Evolutionary conservation across 2,329 filamentous ascomycete species (phyloP).

Genomic region (Phaeosphaeriaceae sp.): DNA sequence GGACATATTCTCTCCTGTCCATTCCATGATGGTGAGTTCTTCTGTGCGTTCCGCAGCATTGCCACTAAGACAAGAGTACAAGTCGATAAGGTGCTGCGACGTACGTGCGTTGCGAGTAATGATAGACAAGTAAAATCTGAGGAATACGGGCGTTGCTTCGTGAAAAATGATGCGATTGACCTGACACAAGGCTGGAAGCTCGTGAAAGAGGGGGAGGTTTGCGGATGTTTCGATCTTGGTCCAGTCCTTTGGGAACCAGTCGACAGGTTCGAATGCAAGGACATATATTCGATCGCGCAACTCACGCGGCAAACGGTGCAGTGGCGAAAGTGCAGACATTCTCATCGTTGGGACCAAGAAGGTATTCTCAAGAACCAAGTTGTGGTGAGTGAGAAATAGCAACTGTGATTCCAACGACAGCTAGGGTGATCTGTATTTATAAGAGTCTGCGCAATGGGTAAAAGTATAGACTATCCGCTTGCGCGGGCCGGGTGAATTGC

Average conservation of each 20-base stretch:
- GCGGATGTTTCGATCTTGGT: neutral
- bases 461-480: too few species aligned
- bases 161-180: neutral
- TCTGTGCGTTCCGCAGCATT: neutral
- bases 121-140: neutral
- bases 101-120: neutral
- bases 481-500: too few species aligned
- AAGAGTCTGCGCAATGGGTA: too few species aligned
- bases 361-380: too few species aligned
- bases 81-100: neutral
- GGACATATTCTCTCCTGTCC: neutral
- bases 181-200: conserved; percentile 3
- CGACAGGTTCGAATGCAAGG: neutral
- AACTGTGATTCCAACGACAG: too few species aligned
- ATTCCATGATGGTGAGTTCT: neutral
- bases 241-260: neutral
- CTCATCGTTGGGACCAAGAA: too few species aligned
- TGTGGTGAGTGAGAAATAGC: too few species aligned
- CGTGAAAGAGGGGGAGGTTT: neutral
- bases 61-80: neutral
- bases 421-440: too few species aligned
- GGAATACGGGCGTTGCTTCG: conserved; percentile 1
- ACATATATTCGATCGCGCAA: neutral
- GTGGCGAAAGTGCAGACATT: neutral
- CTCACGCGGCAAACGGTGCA: neutral